Conservation (phyloP, 176 grass and related monocot species). For the Avena insularis region DNA sequence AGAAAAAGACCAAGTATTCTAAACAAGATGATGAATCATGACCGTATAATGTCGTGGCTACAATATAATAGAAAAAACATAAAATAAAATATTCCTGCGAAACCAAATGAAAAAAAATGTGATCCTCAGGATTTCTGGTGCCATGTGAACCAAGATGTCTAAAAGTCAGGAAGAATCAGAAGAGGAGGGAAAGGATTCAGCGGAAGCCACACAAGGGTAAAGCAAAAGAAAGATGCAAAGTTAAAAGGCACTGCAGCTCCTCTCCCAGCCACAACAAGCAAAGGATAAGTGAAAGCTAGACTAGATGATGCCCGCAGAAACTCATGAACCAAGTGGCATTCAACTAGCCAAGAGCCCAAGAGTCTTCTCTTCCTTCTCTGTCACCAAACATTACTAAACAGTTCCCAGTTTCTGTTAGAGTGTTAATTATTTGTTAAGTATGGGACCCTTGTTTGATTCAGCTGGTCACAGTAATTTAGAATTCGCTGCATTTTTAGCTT, state of each 20-base stretch:
- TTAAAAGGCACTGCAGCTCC: slow-evolving; percentile 7
- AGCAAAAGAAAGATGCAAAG: slow-evolving; percentile 59
- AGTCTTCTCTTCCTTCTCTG: neutral
- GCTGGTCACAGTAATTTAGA: neutral
- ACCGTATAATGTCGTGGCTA: neutral
- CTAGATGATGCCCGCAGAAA: slow-evolving; percentile 46
- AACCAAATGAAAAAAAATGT: slow-evolving; percentile 1
- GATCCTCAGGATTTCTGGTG: slow-evolving; percentile 18
- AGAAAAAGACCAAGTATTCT: neutral
- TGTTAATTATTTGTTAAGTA: no score
- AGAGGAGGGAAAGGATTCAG: slow-evolving; percentile 44
- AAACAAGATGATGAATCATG: neutral
- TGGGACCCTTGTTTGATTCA: neutral
- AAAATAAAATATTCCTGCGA: neutral
- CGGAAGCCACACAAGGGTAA: slow-evolving; percentile 53
- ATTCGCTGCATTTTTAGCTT: neutral
- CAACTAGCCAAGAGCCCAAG: slow-evolving; percentile 2
- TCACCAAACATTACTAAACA: neutral
- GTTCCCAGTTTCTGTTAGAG: no score
- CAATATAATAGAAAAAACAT: neutral
- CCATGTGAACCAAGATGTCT: slow-evolving; percentile 39
- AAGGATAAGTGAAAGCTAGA: slow-evolving; percentile 56
- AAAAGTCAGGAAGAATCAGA: slow-evolving; percentile 16
- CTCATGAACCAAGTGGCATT: slow-evolving; percentile 43
- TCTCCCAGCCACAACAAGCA: slow-evolving; percentile 45